Evolutionary conservation across 2,329 filamentous ascomycete genomes (phyloP).

Genomic region (Madurella fahalii): DNA sequence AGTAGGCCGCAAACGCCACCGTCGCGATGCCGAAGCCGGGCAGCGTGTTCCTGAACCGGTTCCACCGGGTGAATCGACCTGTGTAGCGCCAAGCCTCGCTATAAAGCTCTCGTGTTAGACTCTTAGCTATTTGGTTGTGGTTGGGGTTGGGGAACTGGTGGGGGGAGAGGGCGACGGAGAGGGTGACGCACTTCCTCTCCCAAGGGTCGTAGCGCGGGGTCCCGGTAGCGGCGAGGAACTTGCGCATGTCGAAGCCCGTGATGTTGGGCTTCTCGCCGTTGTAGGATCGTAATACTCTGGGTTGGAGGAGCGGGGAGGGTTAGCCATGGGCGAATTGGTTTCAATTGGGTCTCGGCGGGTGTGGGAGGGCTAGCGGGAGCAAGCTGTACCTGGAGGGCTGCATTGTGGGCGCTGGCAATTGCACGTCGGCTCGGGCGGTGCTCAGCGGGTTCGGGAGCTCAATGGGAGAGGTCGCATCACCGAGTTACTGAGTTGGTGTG

Average conservation of each 20-base stretch:
- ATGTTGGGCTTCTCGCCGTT: slow-evolving; percentile 63
- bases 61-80: slow-evolving; percentile 80
- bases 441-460: slow-evolving; percentile 11
- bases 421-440: slow-evolving; percentile 17
- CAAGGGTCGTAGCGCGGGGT: slow-evolving; percentile 62
- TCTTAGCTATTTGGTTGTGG: neutral
- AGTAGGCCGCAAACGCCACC: slow-evolving; percentile 86
- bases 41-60: slow-evolving; percentile 82
- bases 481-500: neutral
- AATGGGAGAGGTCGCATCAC: slow-evolving; percentile 6
- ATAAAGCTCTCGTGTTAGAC: slow-evolving; percentile 13
- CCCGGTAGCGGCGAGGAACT: slow-evolving; percentile 69
- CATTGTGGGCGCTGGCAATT: slow-evolving; percentile 29
- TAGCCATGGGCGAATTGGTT: neutral
- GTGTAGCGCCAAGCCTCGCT: slow-evolving; percentile 96
- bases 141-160: neutral
- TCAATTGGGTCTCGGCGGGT: neutral
- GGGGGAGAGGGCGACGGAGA: neutral
- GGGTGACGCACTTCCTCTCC: slow-evolving; percentile 55
- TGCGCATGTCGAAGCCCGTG: slow-evolving; percentile 87
- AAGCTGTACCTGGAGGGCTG: slow-evolving; percentile 28
- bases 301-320: neutral
- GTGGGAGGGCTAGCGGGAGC: neutral
- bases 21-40: slow-evolving; percentile 90
- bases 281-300: slow-evolving; percentile 49